These are phyloP conservation scores for Arachis hypogaea DNA, from an alignment of 306 rosid species.

Conservation along the genomic window DNA sequence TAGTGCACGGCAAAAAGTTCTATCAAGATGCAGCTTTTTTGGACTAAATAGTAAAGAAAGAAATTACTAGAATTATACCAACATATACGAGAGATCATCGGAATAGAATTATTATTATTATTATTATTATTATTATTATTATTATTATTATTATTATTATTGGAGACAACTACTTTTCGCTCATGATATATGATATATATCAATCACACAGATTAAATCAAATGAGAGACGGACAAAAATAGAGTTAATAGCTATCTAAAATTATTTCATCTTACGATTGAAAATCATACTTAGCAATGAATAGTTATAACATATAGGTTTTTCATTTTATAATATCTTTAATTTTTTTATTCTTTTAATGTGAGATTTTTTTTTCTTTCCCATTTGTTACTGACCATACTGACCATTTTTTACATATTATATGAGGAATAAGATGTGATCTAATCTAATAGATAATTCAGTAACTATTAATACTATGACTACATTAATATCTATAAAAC, in stretches of 20 bases:
- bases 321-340: too few species aligned
- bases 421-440: too few species aligned
- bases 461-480: too few species aligned
- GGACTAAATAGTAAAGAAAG: not conserved
- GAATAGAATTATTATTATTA: too few species aligned
- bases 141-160: not conserved
- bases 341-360: too few species aligned
- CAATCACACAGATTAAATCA: slow-evolving; percentile 1
- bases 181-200: not conserved
- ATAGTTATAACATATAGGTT: too few species aligned
- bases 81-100: too few species aligned
- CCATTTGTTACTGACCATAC: too few species aligned
- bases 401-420: too few species aligned
- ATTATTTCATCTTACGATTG: not conserved
- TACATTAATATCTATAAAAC: not conserved
- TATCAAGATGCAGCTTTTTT: slow-evolving; percentile 24
- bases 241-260: slow-evolving; percentile 6
- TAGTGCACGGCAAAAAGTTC: slow-evolving; percentile 30
- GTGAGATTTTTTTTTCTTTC: too few species aligned
- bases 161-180: not conserved
- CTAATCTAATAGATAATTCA: too few species aligned
- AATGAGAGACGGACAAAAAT: slow-evolving; percentile 17
- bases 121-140: too few species aligned
- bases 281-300: slow-evolving; percentile 7
- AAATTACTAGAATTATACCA: not conserved